Conservation (phyloP, 768 basidiomycete genomes). For the Kwoniella sp. region DNA sequence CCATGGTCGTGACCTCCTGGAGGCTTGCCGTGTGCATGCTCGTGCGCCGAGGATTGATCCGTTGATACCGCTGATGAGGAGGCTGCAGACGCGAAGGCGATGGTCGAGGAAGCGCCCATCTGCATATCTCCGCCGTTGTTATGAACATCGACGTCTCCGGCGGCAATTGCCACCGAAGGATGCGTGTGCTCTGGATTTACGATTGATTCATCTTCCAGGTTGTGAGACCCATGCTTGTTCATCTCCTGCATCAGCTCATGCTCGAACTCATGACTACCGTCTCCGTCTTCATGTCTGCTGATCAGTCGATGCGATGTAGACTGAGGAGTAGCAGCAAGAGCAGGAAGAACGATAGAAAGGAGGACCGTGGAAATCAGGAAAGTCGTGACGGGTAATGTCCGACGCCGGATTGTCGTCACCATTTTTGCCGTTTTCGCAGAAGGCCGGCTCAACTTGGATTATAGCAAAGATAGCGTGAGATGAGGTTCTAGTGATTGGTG, state of each 20-base stretch:
- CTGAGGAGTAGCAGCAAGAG: conserved; percentile 9
- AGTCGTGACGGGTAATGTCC: conserved; percentile 28
- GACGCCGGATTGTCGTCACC: conserved; percentile 12
- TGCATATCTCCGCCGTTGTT: not conserved
- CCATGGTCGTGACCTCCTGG: conserved; percentile 26
- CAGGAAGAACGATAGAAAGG: conserved; percentile 23
- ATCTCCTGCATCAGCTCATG: conserved; percentile 10
- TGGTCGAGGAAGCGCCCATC: conserved; percentile 2
- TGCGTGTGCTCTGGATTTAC: not conserved
- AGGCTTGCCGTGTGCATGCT: conserved; percentile 15
- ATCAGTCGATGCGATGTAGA: too few relatives aligned
- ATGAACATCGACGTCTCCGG: not conserved
- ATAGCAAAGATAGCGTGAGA: too few relatives aligned
- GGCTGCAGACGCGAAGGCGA: not conserved
- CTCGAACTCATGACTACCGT: conserved; percentile 1
- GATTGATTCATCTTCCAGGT: not conserved
- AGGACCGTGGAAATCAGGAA: conserved; percentile 24
- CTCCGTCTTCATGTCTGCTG: conserved; percentile 21
- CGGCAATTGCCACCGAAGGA: conserved; percentile 12
- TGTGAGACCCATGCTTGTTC: conserved; percentile 12
- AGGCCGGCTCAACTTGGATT: not conserved
- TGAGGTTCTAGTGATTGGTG: too few relatives aligned
- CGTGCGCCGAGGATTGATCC: not conserved
- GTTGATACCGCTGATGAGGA: conserved; percentile 5
- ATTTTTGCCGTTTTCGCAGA: conserved; percentile 4